Evolutionary conservation across 495 filamentous ascomycete species (phyloP).

Genomic region (Aspergillus baeticus): DNA sequence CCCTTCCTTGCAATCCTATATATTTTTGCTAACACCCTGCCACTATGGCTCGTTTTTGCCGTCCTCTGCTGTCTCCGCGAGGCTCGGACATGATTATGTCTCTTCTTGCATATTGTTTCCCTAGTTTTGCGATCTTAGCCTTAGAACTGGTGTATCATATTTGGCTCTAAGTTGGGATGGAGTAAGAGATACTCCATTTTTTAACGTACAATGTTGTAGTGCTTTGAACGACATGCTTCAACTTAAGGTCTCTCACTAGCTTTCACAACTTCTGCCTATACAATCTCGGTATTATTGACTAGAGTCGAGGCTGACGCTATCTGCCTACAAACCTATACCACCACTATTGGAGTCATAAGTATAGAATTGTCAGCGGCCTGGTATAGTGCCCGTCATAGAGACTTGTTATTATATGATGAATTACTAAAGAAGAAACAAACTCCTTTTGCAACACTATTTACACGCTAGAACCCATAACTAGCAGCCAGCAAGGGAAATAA

Average conservation of each 20-base stretch:
- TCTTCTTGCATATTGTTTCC: slow-evolving; percentile 22
- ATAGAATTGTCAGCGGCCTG: too few species aligned
- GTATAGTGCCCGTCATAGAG: too few species aligned
- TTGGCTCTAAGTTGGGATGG: slow-evolving; percentile 15
- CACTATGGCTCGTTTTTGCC: neutral
- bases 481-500: neutral
- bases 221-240: neutral
- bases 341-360: too few species aligned
- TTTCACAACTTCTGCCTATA: neutral
- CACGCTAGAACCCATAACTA: slow-evolving; percentile 6
- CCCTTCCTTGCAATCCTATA: neutral
- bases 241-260: neutral
- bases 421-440: neutral
- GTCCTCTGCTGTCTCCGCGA: neutral
- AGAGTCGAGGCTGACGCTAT: too few species aligned
- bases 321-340: neutral
- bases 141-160: slow-evolving; percentile 42
- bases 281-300: too few species aligned
- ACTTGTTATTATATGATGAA: too few species aligned
- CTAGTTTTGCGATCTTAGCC: slow-evolving; percentile 20
- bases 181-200: slow-evolving; percentile 6
- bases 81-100: slow-evolving; percentile 16
- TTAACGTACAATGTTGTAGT: slow-evolving; percentile 1
- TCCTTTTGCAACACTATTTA: slow-evolving; percentile 12
- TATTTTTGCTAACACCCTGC: neutral